Base-by-base conservation (phyloP, 257 asterid genomes). In the Solanum chiquidenum region DNA sequence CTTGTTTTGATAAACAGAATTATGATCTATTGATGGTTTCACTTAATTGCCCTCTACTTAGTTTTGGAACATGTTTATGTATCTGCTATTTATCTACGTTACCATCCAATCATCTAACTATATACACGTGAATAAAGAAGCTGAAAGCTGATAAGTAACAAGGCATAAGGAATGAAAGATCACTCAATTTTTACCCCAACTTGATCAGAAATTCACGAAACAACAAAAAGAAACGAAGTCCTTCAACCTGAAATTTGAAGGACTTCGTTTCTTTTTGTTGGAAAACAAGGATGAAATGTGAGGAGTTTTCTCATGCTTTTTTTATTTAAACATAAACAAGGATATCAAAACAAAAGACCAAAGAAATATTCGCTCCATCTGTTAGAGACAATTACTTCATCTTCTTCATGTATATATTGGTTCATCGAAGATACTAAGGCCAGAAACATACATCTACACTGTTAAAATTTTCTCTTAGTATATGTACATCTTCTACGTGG, bases 1-100 rank as follows among this genome's bases (percentile, higher is more conserved):
- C 12, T 87, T 92, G 91, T 90, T 94, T 86, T 91, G 89, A 89
- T 62, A 68, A 55, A 21, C 66, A 69, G 12, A 38, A 52, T 27
- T 18, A 66, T 64, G 60, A 12, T 68, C 34, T 68, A 38, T 29
- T 16, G n/a, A 13, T 6, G 33, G 38, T 42, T 40, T 49, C 25
- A 69, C 83, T 86, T 29, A 16, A 9, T 44, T 79, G 38, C 27
- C 16, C 29, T 80, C 42, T 44, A 27, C 66, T 44, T 44, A 27
- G 11, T 27, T 79, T 23, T 44, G 38, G 66, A 73, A 18, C 46
- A 20, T 20, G 46, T 34, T 33, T 34, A 37, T 2, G 12, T 23
- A 33, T 16, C 33, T 76, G 58, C 12, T 12, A n/a, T 40, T 40
- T 76, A 76, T 23, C 7, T 38, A 38, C 12, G 6, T 12, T 4